Evolutionary conservation across 352 stramenopile species (phyloP), one percentile per base, ranked within the genome.

Genomic region (Phytophthora melonis): DNA sequence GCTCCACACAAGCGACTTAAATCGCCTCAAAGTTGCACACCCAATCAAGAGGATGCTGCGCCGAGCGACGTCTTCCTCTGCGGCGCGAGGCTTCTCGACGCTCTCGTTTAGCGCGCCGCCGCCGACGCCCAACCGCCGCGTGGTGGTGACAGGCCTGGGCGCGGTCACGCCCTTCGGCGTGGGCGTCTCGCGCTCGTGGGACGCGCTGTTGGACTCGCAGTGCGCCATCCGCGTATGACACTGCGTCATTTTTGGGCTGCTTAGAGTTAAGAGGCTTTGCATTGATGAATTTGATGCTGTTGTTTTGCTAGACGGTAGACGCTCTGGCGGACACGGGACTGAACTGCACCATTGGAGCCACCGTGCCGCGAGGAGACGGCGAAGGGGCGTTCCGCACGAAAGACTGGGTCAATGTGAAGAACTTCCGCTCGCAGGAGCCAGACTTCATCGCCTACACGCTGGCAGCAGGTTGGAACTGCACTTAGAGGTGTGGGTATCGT

Each of bases 61-160:
- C 50, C 19, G 62, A 62, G 34, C 23, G 27, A 52, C 63, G 34
- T 63, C 60, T 49, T 67, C 54, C 19, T 57, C 58, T 52, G 36
- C 19, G n/a, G 58, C 61, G 72, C 84, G 85, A 19, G 65, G 78
- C 19, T 71, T 92, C 68, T 88, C 87, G 62, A 83, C 87, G 74
- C 82, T 95, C 52, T 83, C 86, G 55, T 95, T 95, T 66, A 59
- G 58, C 11, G 77, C 88, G 21, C 89, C 84, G 0, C 89, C 89
- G 4, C 63, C 84, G 7, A 70, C 81, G 10, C 82, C 86, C 11
- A 88, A 68, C 32, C 86, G 94, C 6, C 88, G 93, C 23, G 95
- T 98, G 16, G 95, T 98, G 5, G 91, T 98, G 16, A 98, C 95
- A 32, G 95, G 95, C 8, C 54, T 98, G 10, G 95, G 95, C 18